A percentile compares a stretch with the other conserved stretches of the same genome.
Conservation (phyloP, 2,329 filamentous ascomycete species). For the Calonectria pseudoreteaudii region DNA sequence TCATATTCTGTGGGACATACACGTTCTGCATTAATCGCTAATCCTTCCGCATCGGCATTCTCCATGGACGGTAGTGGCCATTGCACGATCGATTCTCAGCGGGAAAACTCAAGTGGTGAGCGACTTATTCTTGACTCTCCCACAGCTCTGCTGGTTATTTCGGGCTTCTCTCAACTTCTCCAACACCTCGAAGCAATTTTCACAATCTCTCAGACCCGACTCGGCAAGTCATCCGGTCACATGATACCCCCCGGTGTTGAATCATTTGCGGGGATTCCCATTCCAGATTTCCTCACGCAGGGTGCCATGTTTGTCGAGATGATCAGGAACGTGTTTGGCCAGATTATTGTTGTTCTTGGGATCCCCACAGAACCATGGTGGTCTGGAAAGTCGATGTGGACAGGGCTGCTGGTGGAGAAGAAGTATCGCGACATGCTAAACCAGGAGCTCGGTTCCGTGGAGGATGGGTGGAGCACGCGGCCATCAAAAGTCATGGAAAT, state of each 20-base stretch:
- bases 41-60: neutral
- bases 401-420: slow-evolving; percentile 14
- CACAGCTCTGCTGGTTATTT: slow-evolving; percentile 31
- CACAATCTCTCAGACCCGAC: slow-evolving; percentile 22
- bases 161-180: slow-evolving; percentile 34
- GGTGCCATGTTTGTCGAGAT: slow-evolving; percentile 32
- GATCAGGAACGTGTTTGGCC: slow-evolving; percentile 24
- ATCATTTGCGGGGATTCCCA: slow-evolving; percentile 20
- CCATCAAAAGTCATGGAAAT: slow-evolving; percentile 8
- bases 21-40: neutral
- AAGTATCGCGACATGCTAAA: slow-evolving; percentile 24
- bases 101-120: neutral
- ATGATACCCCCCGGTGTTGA: neutral
- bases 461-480: slow-evolving; percentile 11
- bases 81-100: too few species aligned
- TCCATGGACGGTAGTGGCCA: neutral
- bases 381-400: slow-evolving; percentile 20
- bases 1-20: neutral
- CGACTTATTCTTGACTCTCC: slow-evolving; percentile 6
- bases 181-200: slow-evolving; percentile 27
- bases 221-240: neutral
- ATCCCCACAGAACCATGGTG: slow-evolving; percentile 17
- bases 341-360: slow-evolving; percentile 31
- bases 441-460: slow-evolving; percentile 22
- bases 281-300: slow-evolving; percentile 30